Evolutionary conservation across 441 rosid species (phyloP).

Genomic region (Capsella rubella): DNA sequence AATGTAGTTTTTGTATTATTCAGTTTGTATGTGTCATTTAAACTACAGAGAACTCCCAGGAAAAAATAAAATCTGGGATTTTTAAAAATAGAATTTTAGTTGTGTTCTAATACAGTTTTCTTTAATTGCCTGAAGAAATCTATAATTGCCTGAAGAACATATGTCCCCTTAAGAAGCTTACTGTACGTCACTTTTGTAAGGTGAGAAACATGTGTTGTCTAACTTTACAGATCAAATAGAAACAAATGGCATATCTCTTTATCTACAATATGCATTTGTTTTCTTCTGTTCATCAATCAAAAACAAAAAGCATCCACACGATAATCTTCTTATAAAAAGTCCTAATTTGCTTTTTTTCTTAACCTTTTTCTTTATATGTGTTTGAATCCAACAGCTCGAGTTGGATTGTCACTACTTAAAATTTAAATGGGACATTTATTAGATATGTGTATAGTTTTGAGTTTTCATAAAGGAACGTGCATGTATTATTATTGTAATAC

Average conservation of each 20-base stretch:
- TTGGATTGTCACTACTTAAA: background rate
- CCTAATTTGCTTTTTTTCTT: background rate
- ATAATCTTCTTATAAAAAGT: background rate
- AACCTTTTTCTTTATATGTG: background rate
- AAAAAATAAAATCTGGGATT: constrained; percentile 1
- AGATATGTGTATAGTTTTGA: background rate
- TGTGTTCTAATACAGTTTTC: background rate
- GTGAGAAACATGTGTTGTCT: background rate
- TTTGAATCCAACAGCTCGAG: background rate
- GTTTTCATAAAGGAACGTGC: background rate
- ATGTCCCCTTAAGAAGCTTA: background rate
- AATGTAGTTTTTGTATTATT: constrained; percentile 25
- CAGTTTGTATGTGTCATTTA: constrained; percentile 16
- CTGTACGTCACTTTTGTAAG: background rate
- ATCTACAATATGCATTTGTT: background rate
- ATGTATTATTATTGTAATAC: background rate
- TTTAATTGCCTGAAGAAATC: background rate
- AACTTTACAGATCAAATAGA: background rate
- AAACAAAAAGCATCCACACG: background rate
- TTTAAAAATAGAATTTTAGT: background rate
- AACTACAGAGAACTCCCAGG: constrained; percentile 1
- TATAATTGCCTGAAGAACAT: background rate
- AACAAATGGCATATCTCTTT: background rate
- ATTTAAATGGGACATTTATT: background rate
- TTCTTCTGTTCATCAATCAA: background rate